These are phyloP conservation scores for Phytopythium boreale DNA, from an alignment of 352 stramenopile genomes.

Conservation along the genomic window DNA sequence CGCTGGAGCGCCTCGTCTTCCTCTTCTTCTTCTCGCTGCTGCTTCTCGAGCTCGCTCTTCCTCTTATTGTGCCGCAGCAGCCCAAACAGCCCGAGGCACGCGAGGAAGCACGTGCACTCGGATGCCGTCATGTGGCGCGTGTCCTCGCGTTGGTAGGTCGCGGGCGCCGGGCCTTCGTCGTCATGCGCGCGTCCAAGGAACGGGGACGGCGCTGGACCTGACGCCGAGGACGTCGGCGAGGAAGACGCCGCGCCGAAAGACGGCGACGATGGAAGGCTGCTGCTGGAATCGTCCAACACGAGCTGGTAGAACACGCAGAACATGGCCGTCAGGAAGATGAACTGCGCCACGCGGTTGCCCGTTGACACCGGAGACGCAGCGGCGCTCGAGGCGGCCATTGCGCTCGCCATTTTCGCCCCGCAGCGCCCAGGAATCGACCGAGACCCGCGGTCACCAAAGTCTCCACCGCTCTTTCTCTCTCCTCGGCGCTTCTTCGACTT, in stretches of 20 bases:
- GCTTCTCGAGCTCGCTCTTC: conserved; percentile 25
- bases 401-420: not conserved
- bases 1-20: conserved; percentile 14
- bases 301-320: conserved; percentile 60
- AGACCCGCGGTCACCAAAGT: not conserved
- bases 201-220: not conserved
- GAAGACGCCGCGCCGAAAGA: not conserved
- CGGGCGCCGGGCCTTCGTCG: not conserved
- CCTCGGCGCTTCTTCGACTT: not conserved
- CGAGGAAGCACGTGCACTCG: conserved; percentile 57
- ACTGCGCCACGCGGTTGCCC: conserved; percentile 57
- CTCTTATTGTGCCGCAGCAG: conserved; percentile 51
- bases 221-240: not conserved
- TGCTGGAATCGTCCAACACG: not conserved
- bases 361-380: conserved; percentile 16
- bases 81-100: conserved; percentile 58
- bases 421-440: not conserved
- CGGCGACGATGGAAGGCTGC: not conserved
- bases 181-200: not conserved
- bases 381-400: not conserved
- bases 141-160: conserved; percentile 24
- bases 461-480: not conserved
- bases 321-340: conserved; percentile 52
- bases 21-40: conserved; percentile 13
- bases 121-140: conserved; percentile 41